Percentiles rank a stretch among this genome's conserved stretches.
phyloP scores from a whole-genome alignment of 768 basidiomycete species.

The Tylopilus subfusipes region DNA sequence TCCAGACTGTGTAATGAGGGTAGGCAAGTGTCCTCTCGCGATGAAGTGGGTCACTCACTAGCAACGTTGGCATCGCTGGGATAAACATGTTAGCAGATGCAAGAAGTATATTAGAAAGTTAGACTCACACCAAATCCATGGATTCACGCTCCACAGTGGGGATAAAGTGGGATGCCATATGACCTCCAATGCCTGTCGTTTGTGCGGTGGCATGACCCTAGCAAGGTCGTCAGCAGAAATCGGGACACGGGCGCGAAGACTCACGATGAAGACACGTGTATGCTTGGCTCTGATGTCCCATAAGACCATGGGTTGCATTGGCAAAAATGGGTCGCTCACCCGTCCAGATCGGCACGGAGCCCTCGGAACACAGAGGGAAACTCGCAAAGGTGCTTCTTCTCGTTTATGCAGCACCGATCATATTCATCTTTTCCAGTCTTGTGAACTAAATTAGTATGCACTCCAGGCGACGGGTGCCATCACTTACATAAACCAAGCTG shows the following conservation, averaged over 20 bases:
- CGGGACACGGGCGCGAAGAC: not conserved
- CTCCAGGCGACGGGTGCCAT: not conserved
- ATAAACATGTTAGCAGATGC: not conserved
- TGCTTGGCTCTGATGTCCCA: not conserved
- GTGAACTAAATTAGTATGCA: not conserved
- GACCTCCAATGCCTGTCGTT: slow-evolving; percentile 2
- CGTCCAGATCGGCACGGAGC: not conserved
- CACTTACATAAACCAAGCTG: not conserved
- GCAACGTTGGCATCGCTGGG: not conserved
- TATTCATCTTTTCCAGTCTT: not conserved
- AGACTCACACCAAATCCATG: not conserved
- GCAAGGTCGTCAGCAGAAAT: not conserved
- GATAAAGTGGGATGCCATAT: slow-evolving; percentile 1
- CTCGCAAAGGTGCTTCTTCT: not conserved
- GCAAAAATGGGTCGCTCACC: not conserved
- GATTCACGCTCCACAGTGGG: slow-evolving; percentile 2
- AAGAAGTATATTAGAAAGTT: not conserved
- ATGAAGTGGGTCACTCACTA: not conserved
- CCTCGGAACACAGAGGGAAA: not conserved
- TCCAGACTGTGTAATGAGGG: slow-evolving; percentile 61
- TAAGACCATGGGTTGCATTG: not conserved
- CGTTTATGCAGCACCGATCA: not conserved
- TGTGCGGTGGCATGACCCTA: slow-evolving; percentile 5
- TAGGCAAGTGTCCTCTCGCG: not conserved
- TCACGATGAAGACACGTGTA: not conserved